Base-by-base conservation (phyloP, 116 monocot species). In the Thalassia testudinum region DNA sequence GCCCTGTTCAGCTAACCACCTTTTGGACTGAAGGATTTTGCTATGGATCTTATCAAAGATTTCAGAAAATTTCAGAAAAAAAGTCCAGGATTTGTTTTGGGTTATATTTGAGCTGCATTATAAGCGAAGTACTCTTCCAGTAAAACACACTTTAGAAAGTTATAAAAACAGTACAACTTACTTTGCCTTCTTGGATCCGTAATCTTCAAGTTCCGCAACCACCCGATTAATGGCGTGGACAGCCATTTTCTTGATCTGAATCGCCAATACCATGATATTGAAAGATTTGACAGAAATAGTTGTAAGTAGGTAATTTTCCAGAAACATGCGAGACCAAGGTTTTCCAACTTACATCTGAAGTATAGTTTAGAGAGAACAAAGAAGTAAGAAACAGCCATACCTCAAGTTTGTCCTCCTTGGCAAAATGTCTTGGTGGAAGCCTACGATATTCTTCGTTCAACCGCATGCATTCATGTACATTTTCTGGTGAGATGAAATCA, bases 391-490 rank as follows among this genome's bases (percentile, higher is more conserved):
- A 7, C 18, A 38, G 1, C 12, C 22, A 11, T 24, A 64, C 64
- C 64, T 64, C 64, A 29, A 64, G 34, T 49, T 64, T 64, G 30
- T 64, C 64, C 25, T 64, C 64, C 56, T 64, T 64, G 15, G 56
- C 47, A 14, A 26, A 55, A 37, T 64, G 64, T 47, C 47, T 1
- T 1, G 22, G 30, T 42, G 64, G 56, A 21, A 64, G 56, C 34
- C 21, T 55, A 23, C 64, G 54, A 45, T 43, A 64, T 64, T 54
- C 64, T 37, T 64, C 56, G 23, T 45, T 48, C 30, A 64, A 24
- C 2, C 43, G 54, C 4, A 64, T 30, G 24, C 64, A 64, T 44
- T 64, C 47, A 37, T n/a, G 11, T 26, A 64, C 47, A 64, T 56
- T 64, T 64, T 64, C 56, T 11, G 64, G 64, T 37, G 64, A 64